These are phyloP conservation scores for Pichia sporocuriosa DNA, from an alignment of 805 yeast genomes.

Conservation along the genomic window DNA sequence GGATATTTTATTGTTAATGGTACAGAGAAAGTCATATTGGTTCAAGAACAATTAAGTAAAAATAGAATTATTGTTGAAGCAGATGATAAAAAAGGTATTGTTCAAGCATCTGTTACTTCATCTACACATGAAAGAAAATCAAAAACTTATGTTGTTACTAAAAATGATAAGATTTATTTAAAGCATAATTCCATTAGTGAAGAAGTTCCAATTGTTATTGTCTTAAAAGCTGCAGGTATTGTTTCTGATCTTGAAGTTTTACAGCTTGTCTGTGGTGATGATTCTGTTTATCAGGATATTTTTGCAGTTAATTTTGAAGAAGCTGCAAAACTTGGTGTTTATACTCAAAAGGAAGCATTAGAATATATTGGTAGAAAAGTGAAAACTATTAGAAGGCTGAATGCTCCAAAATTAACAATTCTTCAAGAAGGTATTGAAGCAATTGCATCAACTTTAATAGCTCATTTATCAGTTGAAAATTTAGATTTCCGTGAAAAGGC, in stretches of 20 bases:
- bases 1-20: constrained; percentile 98
- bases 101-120: constrained; percentile 96
- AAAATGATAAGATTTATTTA: constrained; percentile 79
- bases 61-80: constrained; percentile 98
- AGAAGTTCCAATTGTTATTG: constrained; percentile 90
- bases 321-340: constrained; percentile 75
- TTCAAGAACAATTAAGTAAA: constrained; percentile 94
- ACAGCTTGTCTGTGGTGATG: constrained; percentile 89
- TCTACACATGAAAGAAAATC: constrained; percentile 98
- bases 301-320: constrained; percentile 94
- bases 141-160: constrained; percentile 91
- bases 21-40: constrained; percentile 93
- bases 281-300: constrained; percentile 81
- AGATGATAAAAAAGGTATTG: constrained; percentile 88
- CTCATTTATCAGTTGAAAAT: constrained; percentile 80
- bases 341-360: constrained; percentile 90
- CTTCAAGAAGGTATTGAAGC: constrained; percentile 96
- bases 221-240: constrained; percentile 90
- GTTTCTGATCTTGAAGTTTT: constrained; percentile 87
- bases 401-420: constrained; percentile 69
- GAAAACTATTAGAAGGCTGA: constrained; percentile 83
- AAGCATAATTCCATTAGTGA: constrained; percentile 95
- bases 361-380: constrained; percentile 88
- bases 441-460: constrained; percentile 90
- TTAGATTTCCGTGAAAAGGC: constrained; percentile 92